Percentiles rank a stretch among this genome's conserved stretches.
Evolutionary conservation across 768 basidiomycete genomes (phyloP).

Genomic region (Tremella fuciformis): DNA sequence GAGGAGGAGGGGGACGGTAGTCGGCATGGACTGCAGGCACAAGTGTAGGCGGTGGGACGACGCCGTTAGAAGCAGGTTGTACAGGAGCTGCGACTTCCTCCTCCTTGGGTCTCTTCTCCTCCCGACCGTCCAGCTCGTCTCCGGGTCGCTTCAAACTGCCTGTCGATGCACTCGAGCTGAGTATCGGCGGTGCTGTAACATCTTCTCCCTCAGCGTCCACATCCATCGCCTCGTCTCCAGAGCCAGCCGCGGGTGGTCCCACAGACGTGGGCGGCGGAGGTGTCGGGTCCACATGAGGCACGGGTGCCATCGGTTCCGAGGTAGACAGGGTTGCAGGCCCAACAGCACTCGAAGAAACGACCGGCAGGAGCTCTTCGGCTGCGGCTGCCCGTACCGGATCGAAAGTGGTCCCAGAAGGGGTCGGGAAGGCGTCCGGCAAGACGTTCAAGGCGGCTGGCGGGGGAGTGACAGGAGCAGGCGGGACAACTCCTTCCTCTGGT

Average conservation of each 20-base stretch:
- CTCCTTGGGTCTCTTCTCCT: slow-evolving; percentile 44
- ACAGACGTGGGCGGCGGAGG: slow-evolving; percentile 1
- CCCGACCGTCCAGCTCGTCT: slow-evolving; percentile 32
- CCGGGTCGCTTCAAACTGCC: slow-evolving; percentile 38
- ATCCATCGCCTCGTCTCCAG: slow-evolving; percentile 27
- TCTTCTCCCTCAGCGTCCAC: slow-evolving; percentile 25
- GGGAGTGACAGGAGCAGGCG: background rate
- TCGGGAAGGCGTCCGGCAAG: slow-evolving; percentile 6
- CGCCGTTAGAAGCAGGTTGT: slow-evolving; percentile 13
- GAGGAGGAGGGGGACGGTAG: slow-evolving; percentile 42
- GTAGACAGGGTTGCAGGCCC: slow-evolving; percentile 6
- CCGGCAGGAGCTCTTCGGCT: slow-evolving; percentile 1
- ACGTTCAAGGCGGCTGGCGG: background rate
- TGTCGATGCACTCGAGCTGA: slow-evolving; percentile 17
- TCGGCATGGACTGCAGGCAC: slow-evolving; percentile 22
- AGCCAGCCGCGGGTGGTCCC: background rate
- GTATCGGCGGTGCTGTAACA: background rate
- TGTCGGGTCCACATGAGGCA: slow-evolving; percentile 4
- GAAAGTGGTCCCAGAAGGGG: slow-evolving; percentile 2
- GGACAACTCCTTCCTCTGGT: background rate
- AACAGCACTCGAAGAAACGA: background rate
- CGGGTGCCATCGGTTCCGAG: slow-evolving; percentile 36
- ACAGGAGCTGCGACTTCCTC: slow-evolving; percentile 17
- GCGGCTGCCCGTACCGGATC: slow-evolving; percentile 1
- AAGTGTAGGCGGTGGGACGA: slow-evolving; percentile 22